A percentile compares a stretch with the other conserved stretches of the same genome.
These are phyloP conservation scores for Penicillium fimorum DNA, from an alignment of 495 filamentous ascomycete genomes.

Conservation along the genomic window DNA sequence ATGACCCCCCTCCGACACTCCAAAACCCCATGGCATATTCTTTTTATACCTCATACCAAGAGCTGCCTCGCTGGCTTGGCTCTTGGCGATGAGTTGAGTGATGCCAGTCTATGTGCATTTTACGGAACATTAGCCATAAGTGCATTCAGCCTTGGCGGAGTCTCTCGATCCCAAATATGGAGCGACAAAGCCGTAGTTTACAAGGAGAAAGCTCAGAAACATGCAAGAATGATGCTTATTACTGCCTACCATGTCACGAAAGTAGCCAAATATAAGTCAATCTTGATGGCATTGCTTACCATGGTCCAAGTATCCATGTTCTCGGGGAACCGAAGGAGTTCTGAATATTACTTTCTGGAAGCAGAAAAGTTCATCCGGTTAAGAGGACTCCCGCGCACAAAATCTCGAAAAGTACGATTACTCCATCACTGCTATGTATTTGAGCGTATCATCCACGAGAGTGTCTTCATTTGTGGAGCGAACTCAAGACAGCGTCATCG, in stretches of 20 bases:
- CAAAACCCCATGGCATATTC: constrained; percentile 28
- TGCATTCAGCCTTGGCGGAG: constrained; percentile 23
- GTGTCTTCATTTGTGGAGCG: constrained; percentile 23
- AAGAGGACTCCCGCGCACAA: constrained; percentile 23
- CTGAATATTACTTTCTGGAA: constrained; percentile 25
- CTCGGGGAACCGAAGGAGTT: constrained; percentile 18
- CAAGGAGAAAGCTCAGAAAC: constrained; percentile 17
- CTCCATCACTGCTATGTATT: constrained; percentile 34
- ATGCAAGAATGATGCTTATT: constrained; percentile 19
- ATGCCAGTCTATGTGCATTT: constrained; percentile 24
- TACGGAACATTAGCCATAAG: constrained; percentile 26
- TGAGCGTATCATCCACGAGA: constrained; percentile 32
- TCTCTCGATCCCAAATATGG: constrained; percentile 21
- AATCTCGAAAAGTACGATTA: constrained; percentile 29
- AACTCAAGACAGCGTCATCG: constrained; percentile 17
- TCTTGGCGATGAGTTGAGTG: constrained; percentile 19
- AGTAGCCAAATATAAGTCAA: constrained; percentile 30
- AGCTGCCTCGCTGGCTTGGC: constrained; percentile 24
- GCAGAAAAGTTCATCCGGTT: constrained; percentile 27
- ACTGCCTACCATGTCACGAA: constrained; percentile 21
- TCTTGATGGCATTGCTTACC: constrained; percentile 28
- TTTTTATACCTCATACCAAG: constrained; percentile 27
- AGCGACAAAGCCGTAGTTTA: constrained; percentile 19
- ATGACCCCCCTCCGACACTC: constrained; percentile 23
- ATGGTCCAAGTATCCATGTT: constrained; percentile 25